Base-by-base conservation (phyloP, 805 yeast genomes). In the Nakazawaea ishiwadae region DNA sequence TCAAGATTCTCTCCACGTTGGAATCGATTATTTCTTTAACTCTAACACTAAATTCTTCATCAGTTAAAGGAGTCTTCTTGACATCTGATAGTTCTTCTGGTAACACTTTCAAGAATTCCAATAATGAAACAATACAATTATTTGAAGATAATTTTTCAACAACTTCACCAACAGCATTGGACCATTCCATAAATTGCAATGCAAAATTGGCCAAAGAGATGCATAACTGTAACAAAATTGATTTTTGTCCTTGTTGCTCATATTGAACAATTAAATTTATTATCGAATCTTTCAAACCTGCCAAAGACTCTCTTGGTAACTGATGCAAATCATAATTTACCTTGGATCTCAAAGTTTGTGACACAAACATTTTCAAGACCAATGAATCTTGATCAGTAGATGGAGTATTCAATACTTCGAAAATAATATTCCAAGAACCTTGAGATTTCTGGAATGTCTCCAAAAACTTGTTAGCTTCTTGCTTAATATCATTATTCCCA, bases 71-170 rank as follows among this genome's bases (percentile, higher is more conserved):
- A 1, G 93, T 77, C 44, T 79, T 79, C 50, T 82, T 84, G 38
- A 81, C 78, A 51, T 84, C 95, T 33, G 81, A 63, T 33, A 89
- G 72, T 62, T 93, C 99, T 59, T 93, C 98, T 1, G 99, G 99
- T 43, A 93, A 65, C 39, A 93, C 81, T 56, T 80, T 81, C 48
- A 93, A 71, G 53, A 91, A 89, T 55, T 86, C 95, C 42, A 95
- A 66, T 32, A 91, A 58, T 37, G 77, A 64, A 4, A 65, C 56
- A 51, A 73, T 56, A 36, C 65, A 56, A 39, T 58, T 65, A 39
- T 62, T 48, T 12, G 53, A 40, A 14, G 75, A 68, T 29, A 84
- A 60, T 15, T 62, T 56, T 4, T 68, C 47, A 12, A 84, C 75
- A 42, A 88, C 73, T 49, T 89, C 96, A 18, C 65, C 69, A 4